Evolutionary conservation across 2,329 filamentous ascomycete genomes (phyloP).

Genomic region (Dothistroma pini): DNA sequence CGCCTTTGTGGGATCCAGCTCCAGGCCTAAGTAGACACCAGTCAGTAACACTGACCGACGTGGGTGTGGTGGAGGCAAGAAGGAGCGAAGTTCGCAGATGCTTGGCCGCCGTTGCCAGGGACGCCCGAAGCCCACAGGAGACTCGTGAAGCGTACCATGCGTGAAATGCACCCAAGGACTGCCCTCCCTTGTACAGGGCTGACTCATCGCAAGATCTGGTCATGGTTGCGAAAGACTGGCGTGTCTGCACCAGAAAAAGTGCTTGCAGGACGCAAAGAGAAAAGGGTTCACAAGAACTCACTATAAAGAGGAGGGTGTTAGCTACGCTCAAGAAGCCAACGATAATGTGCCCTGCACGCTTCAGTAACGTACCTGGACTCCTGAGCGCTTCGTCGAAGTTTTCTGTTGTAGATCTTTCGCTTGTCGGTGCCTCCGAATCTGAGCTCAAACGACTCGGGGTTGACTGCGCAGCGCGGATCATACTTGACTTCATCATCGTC

Average conservation of each 20-base stretch:
- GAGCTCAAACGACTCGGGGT: slow-evolving; percentile 78
- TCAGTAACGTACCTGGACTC: slow-evolving; percentile 35
- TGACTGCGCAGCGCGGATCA: slow-evolving; percentile 82
- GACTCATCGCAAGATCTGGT: background rate
- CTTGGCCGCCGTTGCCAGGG: background rate
- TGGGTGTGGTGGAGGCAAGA: background rate
- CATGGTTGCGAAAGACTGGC: background rate
- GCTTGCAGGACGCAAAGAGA: slow-evolving; percentile 1
- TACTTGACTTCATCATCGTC: slow-evolving; percentile 86
- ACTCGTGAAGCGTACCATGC: background rate
- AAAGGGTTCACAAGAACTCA: slow-evolving; percentile 34
- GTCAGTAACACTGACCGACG: slow-evolving; percentile 10
- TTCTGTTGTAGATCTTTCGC: slow-evolving; percentile 79
- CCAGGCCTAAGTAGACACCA: slow-evolving; percentile 16
- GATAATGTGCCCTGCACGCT: too few relatives aligned
- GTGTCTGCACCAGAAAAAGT: background rate
- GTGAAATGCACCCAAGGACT: background rate
- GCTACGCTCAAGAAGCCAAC: too few relatives aligned
- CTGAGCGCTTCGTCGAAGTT: slow-evolving; percentile 71
- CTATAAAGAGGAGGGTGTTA: slow-evolving; percentile 7
- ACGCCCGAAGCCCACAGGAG: background rate
- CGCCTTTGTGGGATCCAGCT: slow-evolving; percentile 22
- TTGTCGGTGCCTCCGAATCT: slow-evolving; percentile 80
- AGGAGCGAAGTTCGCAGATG: background rate
- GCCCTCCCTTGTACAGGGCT: background rate